Base-by-base conservation (phyloP, 2,329 filamentous ascomycete genomes). In the Pyrenophora graminea region DNA sequence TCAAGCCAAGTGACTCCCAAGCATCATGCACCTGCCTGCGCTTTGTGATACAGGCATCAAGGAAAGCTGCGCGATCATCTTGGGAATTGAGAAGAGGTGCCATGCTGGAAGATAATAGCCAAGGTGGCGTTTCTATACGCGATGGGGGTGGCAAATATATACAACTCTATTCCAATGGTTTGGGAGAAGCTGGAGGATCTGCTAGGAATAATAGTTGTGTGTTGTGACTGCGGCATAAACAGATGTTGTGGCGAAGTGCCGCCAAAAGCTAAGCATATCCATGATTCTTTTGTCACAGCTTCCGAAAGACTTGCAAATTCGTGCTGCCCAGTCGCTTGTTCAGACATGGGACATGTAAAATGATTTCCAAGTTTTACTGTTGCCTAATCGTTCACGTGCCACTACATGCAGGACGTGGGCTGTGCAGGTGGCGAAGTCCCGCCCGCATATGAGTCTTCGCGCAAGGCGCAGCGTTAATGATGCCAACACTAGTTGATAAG, bases 1-100 rank as follows among this genome's bases (percentile, higher is more conserved):
- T 49, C 7, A 59, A 45, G 2, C 46, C 54, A 12, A 59, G 46
- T 5, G 43, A 31, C 34, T 59, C 48, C 32, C 46, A 53, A 3
- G 47, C 44, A 27, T 53, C 40, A 27, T 25, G 37, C 6, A 43
- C 23, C 9, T 33, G 15, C 37, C 25, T 57, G 9, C 38, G 41
- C 27, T 53, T 55, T n/a, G 32, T 21, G 4, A 58, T 51, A 30
- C 51, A 59, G 12, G 38, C 39, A 4, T 47, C 37, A 32, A 58
- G 38, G n/a, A 59, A 58, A n/a, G 41, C 45, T 17, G 39, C 42
- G 25, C 41, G 32, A 6, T 51, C 43, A 5, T 55, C 43, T 13
- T 48, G 39, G n/a, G 45, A 48, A 12, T 42, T 37, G 9, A 32
- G 23, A 47, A 37, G 44, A 34, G 44, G 46, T 9, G n/a, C 27